phyloP scores from a whole-genome alignment of 257 asterid species.

The Thymus quinquecostatus region DNA sequence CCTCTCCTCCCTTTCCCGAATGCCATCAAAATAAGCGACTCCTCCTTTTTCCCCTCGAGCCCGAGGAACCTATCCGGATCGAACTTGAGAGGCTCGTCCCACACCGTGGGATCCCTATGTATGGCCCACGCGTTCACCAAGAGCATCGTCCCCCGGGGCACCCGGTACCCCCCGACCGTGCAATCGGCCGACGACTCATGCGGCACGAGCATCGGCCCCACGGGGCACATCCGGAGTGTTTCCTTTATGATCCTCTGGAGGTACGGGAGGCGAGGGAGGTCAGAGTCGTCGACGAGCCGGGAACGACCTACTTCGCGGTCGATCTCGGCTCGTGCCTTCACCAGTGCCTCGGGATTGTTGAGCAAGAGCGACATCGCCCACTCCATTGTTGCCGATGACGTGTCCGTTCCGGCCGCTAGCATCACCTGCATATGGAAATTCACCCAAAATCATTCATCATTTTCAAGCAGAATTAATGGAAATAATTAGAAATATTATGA shows the following conservation, averaged over 20 bases:
- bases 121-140: slow-evolving; percentile 70
- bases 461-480: too few relatives aligned
- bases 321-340: slow-evolving; percentile 55
- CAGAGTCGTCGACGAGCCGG: slow-evolving; percentile 53
- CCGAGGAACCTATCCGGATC: slow-evolving; percentile 59
- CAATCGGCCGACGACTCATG: slow-evolving; percentile 65
- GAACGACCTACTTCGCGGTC: slow-evolving; percentile 40
- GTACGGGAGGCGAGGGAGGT: slow-evolving; percentile 55
- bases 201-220: slow-evolving; percentile 60
- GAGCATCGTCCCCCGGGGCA: slow-evolving; percentile 53
- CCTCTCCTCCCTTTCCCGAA: slow-evolving; percentile 76
- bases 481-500: too few relatives aligned
- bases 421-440: slow-evolving; percentile 33
- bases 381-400: slow-evolving; percentile 60
- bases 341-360: slow-evolving; percentile 51
- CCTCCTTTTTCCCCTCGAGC: slow-evolving; percentile 36
- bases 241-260: slow-evolving; percentile 58
- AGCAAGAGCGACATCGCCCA: slow-evolving; percentile 66
- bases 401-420: slow-evolving; percentile 62
- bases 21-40: slow-evolving; percentile 37
- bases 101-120: slow-evolving; percentile 57
- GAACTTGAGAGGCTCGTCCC: slow-evolving; percentile 60
- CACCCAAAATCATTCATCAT: too few relatives aligned
- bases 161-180: slow-evolving; percentile 54
- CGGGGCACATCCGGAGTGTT: slow-evolving; percentile 62